These are phyloP conservation scores for Mycena galopus DNA, from an alignment of 768 basidiomycete species.

Conservation along the genomic window DNA sequence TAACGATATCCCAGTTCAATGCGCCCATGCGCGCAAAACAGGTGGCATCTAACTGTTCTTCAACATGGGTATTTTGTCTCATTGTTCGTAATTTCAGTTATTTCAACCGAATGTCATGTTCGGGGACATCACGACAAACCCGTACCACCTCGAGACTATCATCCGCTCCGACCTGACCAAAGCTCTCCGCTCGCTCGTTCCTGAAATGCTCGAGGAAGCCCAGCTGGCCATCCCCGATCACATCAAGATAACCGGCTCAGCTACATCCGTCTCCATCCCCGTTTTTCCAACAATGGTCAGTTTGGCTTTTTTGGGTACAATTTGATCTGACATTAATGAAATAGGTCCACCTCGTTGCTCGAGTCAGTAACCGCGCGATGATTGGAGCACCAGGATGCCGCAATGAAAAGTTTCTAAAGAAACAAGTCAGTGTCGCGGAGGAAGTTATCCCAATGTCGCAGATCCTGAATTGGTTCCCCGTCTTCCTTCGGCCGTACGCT, in stretches of 20 bases:
- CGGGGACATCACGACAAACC: conserved; percentile 22
- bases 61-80: background rate
- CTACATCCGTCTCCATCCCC: conserved; percentile 21
- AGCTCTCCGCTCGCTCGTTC: conserved; percentile 25
- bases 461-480: conserved; percentile 30
- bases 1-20: conserved; percentile 16
- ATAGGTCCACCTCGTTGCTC: conserved; percentile 29
- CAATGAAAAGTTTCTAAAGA: conserved; percentile 32
- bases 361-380: conserved; percentile 38
- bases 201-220: conserved; percentile 34
- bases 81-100: background rate
- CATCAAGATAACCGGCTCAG: conserved; percentile 12
- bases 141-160: conserved; percentile 23
- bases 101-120: conserved; percentile 25
- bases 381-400: conserved; percentile 36
- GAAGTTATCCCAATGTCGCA: conserved; percentile 25
- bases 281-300: conserved; percentile 31
- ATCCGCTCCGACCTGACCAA: conserved; percentile 36
- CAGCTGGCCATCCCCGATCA: conserved; percentile 26
- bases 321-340: background rate
- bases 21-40: conserved; percentile 9
- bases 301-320: background rate
- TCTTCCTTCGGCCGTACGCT: conserved; percentile 2
- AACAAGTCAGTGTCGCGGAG: conserved; percentile 33
- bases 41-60: background rate